These are phyloP conservation scores for Camellia oleifera DNA, from an alignment of 179 eudicot genomes.

Conservation along the genomic window DNA sequence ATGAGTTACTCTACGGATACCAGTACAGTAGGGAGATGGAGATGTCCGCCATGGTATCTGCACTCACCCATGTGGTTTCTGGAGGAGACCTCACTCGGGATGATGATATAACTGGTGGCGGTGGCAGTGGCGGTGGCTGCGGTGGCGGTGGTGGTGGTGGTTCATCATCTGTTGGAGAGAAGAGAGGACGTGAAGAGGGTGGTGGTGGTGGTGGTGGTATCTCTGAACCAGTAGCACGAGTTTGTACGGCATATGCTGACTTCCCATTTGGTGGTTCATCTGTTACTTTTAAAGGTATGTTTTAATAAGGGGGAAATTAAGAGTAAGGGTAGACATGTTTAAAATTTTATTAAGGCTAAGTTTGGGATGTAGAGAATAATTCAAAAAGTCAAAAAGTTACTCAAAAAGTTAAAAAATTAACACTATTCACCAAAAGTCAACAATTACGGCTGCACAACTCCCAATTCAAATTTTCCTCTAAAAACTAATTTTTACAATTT, in stretches of 20 bases:
- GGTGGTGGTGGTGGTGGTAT: constrained; percentile 3
- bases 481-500: no score
- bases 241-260: background rate
- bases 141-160: background rate
- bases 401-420: no score
- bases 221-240: constrained; percentile 11
- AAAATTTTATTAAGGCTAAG: no score
- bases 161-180: constrained; percentile 25
- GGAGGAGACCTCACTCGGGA: constrained; percentile 17
- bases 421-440: no score
- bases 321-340: no score
- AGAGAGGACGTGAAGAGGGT: constrained; percentile 40
- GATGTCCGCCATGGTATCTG: constrained; percentile 64
- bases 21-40: constrained; percentile 46
- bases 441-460: no score
- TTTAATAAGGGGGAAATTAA: background rate
- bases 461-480: no score
- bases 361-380: no score
- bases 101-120: no score
- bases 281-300: background rate
- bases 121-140: background rate
- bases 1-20: background rate
- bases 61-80: constrained; percentile 64
- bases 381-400: no score
- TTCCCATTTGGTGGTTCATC: constrained; percentile 2